phyloP scores from a whole-genome alignment of 257 asterid species.

The Linderniella brevidens region DNA sequence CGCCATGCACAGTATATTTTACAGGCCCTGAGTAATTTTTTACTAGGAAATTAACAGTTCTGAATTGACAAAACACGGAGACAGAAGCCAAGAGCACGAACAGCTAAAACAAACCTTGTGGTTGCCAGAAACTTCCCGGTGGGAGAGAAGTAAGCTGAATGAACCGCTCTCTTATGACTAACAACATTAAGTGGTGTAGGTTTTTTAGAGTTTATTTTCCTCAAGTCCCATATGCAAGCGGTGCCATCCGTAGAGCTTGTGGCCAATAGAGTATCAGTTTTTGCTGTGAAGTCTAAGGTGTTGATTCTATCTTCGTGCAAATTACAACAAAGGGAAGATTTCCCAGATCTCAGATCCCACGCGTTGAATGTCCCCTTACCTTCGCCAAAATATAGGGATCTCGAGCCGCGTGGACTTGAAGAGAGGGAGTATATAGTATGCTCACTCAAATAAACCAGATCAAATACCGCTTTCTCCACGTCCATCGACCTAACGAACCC shows the following conservation, averaged over 20 bases:
- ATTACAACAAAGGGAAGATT: conserved; percentile 26
- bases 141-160: conserved; percentile 85
- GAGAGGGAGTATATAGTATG: conserved; percentile 33
- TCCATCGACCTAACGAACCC: conserved; percentile 78
- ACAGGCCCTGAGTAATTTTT: no score
- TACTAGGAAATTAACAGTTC: no score
- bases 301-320: conserved; percentile 61
- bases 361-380: conserved; percentile 36
- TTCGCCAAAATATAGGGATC: conserved; percentile 49
- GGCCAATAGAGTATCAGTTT: conserved; percentile 42
- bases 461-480: conserved; percentile 63
- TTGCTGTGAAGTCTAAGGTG: conserved; percentile 53
- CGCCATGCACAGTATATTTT: no score
- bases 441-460: conserved; percentile 36
- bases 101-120: conserved; percentile 45
- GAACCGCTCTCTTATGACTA: conserved; percentile 50
- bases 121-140: conserved; percentile 72
- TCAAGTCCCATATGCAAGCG: conserved; percentile 91
- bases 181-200: conserved; percentile 29
- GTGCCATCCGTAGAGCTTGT: conserved; percentile 75
- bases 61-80: no score
- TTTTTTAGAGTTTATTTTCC: conserved; percentile 23
- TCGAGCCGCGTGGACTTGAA: conserved; percentile 25
- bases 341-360: conserved; percentile 67
- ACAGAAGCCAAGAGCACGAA: no score